Evolutionary conservation across 306 rosid species (phyloP).

Genomic region (Fagus crenata): DNA sequence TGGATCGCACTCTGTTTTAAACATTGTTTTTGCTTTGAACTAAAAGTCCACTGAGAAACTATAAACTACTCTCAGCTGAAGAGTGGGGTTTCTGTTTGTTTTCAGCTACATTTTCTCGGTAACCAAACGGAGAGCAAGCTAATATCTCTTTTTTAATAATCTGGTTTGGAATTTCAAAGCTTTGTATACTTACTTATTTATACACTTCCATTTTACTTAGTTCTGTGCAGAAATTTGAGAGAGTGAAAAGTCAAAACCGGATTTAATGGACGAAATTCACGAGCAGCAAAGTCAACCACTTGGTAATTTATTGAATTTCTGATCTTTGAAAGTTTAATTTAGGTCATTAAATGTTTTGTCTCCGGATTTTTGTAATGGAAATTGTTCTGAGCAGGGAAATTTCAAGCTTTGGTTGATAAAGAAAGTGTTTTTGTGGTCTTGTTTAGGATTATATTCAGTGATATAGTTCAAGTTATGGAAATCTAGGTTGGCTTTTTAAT

Average conservation of each 20-base stretch:
- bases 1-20: background rate
- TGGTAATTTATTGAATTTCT: conserved; percentile 8
- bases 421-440: no score
- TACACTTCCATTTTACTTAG: conserved; percentile 9
- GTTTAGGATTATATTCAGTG: no score
- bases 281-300: conserved; percentile 39
- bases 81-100: background rate
- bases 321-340: background rate
- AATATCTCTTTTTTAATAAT: background rate
- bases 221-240: conserved; percentile 5
- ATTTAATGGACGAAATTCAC: conserved; percentile 57
- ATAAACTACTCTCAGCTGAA: background rate
- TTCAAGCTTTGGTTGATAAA: background rate
- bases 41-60: no score
- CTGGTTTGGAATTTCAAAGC: background rate
- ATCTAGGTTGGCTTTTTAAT: no score
- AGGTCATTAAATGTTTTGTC: background rate
- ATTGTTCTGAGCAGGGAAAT: conserved; percentile 4
- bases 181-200: background rate
- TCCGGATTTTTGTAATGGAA: background rate
- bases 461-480: no score
- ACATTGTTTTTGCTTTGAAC: background rate
- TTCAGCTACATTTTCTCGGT: conserved; percentile 7
- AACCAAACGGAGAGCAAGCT: background rate
- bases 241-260: background rate